Conservation (phyloP, 2,329 filamentous ascomycete genomes). For the Trichoderma sp. region DNA sequence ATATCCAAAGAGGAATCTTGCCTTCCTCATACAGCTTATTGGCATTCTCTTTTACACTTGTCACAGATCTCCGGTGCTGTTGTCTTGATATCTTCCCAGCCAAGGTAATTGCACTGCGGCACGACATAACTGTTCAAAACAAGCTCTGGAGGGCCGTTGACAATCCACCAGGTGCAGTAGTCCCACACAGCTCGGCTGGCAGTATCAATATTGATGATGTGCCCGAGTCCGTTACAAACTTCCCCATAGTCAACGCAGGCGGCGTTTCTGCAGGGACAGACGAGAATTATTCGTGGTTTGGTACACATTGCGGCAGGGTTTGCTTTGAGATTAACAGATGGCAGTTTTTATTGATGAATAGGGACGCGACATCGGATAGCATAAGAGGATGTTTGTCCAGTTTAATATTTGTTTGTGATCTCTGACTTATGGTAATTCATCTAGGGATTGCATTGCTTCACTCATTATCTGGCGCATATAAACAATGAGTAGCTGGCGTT, state of each 20-base stretch:
- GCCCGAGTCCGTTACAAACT: constrained; percentile 25
- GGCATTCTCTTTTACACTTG: constrained; percentile 22
- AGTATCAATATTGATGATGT: constrained; percentile 24
- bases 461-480: background rate
- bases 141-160: constrained; percentile 27
- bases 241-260: constrained; percentile 23
- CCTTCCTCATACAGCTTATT: background rate
- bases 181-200: constrained; percentile 26
- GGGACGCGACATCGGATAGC: background rate
- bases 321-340: background rate
- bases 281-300: constrained; percentile 26
- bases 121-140: constrained; percentile 29
- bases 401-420: background rate
- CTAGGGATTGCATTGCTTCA: background rate
- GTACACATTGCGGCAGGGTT: constrained; percentile 24
- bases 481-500: background rate
- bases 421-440: background rate
- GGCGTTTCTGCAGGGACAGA: constrained; percentile 28
- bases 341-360: background rate
- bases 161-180: constrained; percentile 29
- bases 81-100: constrained; percentile 24
- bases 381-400: background rate
- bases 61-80: constrained; percentile 16
- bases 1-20: background rate
- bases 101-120: constrained; percentile 26